phyloP scores from a whole-genome alignment of 2,329 filamentous ascomycete species.

The Hymenotorrendiella dingleyae region DNA sequence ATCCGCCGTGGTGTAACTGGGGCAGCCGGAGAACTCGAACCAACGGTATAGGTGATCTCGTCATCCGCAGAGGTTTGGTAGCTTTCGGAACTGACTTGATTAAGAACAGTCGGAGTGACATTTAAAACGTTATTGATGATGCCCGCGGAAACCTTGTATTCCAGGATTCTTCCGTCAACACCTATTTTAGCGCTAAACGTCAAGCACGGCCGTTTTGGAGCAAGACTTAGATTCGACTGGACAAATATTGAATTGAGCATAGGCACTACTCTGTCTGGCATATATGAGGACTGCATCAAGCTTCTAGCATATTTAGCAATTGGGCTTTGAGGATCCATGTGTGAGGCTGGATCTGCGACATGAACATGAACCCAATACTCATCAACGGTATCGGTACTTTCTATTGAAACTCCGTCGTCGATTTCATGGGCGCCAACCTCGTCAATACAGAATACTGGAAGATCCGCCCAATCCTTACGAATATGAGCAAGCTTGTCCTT shows the following conservation, averaged over 20 bases:
- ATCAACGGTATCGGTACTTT: slow-evolving; percentile 43
- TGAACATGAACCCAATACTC: slow-evolving; percentile 74
- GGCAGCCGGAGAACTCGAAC: slow-evolving; percentile 3
- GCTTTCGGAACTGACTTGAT: slow-evolving; percentile 26
- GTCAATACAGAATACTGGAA: slow-evolving; percentile 69
- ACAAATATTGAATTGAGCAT: slow-evolving; percentile 52
- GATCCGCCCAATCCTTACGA: slow-evolving; percentile 53
- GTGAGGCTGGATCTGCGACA: slow-evolving; percentile 71
- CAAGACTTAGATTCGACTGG: slow-evolving; percentile 49
- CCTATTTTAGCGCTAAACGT: slow-evolving; percentile 58
- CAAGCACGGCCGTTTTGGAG: slow-evolving; percentile 44
- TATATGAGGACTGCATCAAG: slow-evolving; percentile 53
- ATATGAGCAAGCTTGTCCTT: slow-evolving; percentile 43
- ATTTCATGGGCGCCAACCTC: slow-evolving; percentile 60
- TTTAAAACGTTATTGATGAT: slow-evolving; percentile 49
- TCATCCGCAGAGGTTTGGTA: background rate
- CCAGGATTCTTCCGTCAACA: slow-evolving; percentile 45
- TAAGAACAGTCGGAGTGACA: slow-evolving; percentile 47
- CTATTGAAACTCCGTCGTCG: slow-evolving; percentile 73
- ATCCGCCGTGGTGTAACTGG: slow-evolving; percentile 37
- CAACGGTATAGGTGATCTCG: slow-evolving; percentile 9
- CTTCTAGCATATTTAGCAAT: slow-evolving; percentile 57
- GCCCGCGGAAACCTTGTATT: slow-evolving; percentile 49
- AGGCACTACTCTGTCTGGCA: slow-evolving; percentile 49
- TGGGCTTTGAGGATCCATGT: slow-evolving; percentile 52